Evolutionary conservation across 2,329 filamentous ascomycete species (phyloP).

Genomic region (Ophiostoma fasciatum): DNA sequence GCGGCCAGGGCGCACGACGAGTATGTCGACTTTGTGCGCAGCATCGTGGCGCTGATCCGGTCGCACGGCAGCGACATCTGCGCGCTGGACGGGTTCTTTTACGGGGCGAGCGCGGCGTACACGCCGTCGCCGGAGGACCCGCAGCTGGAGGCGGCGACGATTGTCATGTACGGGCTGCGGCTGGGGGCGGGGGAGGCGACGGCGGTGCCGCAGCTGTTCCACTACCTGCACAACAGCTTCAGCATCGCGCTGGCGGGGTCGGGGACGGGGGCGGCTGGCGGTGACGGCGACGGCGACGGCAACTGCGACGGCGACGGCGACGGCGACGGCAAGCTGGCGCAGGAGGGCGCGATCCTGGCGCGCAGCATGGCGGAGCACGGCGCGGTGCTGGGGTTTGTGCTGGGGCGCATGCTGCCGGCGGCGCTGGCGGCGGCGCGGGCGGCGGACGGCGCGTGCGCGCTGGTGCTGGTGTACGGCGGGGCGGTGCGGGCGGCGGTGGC

Average conservation of each 20-base stretch:
- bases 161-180: conserved; percentile 40
- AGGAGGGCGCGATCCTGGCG: conserved; percentile 30
- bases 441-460: conserved; percentile 25
- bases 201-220: conserved; percentile 35
- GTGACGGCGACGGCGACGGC: no score
- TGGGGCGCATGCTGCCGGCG: conserved; percentile 40
- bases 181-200: conserved; percentile 35
- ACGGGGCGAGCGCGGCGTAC: conserved; percentile 40
- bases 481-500: conserved; percentile 25
- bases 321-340: conserved; percentile 31
- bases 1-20: conserved; percentile 23
- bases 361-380: conserved; percentile 31
- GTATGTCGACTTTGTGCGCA: conserved; percentile 37
- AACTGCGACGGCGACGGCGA: no score
- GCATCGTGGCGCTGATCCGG: conserved; percentile 37
- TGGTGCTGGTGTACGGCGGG: conserved; percentile 35
- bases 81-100: conserved; percentile 39
- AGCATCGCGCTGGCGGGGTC: conserved; percentile 37
- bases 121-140: conserved; percentile 40
- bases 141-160: conserved; percentile 38
- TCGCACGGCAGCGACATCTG: conserved; percentile 39
- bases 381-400: conserved; percentile 30
- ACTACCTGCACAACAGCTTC: conserved; percentile 42
- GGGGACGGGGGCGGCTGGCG: no score
- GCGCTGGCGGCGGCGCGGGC: conserved; percentile 25